A percentile compares a stretch with the other conserved stretches of the same genome.
Evolutionary conservation across 768 basidiomycete genomes (phyloP).

Genomic region (Candolleomyces efflorescens): DNA sequence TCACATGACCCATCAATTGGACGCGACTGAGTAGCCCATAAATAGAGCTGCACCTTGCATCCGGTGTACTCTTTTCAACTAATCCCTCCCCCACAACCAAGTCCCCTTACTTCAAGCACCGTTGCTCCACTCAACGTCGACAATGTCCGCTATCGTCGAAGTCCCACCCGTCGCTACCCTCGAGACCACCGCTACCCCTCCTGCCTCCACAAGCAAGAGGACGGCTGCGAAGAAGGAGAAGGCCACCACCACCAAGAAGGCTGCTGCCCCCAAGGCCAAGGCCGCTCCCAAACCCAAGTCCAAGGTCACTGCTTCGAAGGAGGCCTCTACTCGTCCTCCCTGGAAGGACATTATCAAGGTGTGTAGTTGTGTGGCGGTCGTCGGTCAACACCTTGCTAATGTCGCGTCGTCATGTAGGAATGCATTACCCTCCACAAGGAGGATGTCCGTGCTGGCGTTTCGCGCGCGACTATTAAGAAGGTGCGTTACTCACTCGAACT

Average conservation of each 20-base stretch:
- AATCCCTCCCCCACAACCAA: constrained; percentile 9
- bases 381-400: not conserved
- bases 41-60: not conserved
- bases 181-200: constrained; percentile 16
- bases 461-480: constrained; percentile 79
- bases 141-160: constrained; percentile 8
- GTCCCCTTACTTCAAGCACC: constrained; percentile 4
- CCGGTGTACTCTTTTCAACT: constrained; percentile 12
- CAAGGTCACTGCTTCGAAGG: constrained; percentile 20
- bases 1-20: constrained; percentile 12
- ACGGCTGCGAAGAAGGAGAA: constrained; percentile 8
- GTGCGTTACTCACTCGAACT: constrained; percentile 32
- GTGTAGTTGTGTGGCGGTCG: constrained; percentile 10
- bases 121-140: constrained; percentile 4
- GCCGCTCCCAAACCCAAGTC: constrained; percentile 24
- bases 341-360: constrained; percentile 58
- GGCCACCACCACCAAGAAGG: constrained; percentile 11
- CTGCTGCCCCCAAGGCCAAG: constrained; percentile 20
- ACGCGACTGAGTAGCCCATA: constrained; percentile 10
- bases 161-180: constrained; percentile 14
- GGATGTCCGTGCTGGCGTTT: constrained; percentile 68
- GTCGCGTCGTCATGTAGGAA: constrained; percentile 42
- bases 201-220: constrained; percentile 13
- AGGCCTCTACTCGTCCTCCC: constrained; percentile 32
- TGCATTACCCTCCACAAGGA: constrained; percentile 64